phyloP scores from a whole-genome alignment of 768 basidiomycete species.

The Tephrocybe sp. region DNA sequence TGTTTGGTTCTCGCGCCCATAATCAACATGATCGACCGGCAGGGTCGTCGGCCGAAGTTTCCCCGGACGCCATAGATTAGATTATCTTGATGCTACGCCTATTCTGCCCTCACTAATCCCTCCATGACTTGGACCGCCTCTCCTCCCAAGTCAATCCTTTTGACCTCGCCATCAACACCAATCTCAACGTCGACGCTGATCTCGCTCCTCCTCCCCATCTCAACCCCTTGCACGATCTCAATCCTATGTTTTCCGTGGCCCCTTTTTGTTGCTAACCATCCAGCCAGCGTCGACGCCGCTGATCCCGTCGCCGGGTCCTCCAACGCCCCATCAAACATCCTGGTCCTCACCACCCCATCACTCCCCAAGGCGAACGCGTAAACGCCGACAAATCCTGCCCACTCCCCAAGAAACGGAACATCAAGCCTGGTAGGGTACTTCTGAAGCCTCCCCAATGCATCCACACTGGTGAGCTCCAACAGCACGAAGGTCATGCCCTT shows the following conservation, averaged over 20 bases:
- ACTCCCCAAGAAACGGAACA: constrained; percentile 34
- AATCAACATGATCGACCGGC: constrained; percentile 33
- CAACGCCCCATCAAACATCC: constrained; percentile 39
- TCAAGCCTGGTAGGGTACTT: constrained; percentile 23
- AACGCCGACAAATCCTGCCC: constrained; percentile 34
- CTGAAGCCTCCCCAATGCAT: constrained; percentile 34
- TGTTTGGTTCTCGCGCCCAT: constrained; percentile 4
- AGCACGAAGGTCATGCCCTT: constrained; percentile 48
- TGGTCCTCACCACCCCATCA: constrained; percentile 35
- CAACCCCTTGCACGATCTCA: constrained; percentile 42
- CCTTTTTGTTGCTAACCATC: constrained; percentile 36
- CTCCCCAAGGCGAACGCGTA: constrained; percentile 36
- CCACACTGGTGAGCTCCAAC: constrained; percentile 35
- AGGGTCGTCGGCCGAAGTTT: not conserved
- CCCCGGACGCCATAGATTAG: not conserved
- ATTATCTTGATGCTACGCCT: too few relatives aligned
- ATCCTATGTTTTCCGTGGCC: constrained; percentile 36
- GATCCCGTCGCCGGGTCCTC: constrained; percentile 51
- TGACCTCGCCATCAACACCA: constrained; percentile 26
- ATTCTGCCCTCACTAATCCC: constrained; percentile 18
- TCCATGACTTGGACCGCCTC: constrained; percentile 41
- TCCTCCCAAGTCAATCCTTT: constrained; percentile 36
- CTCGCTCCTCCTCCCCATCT: constrained; percentile 45
- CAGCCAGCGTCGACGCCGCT: constrained; percentile 42
- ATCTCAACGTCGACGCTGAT: constrained; percentile 39